A percentile compares a stretch with the other conserved stretches of the same genome.
phyloP scores from a whole-genome alignment of 495 filamentous ascomycete species.

The Xylaria nigripes region DNA sequence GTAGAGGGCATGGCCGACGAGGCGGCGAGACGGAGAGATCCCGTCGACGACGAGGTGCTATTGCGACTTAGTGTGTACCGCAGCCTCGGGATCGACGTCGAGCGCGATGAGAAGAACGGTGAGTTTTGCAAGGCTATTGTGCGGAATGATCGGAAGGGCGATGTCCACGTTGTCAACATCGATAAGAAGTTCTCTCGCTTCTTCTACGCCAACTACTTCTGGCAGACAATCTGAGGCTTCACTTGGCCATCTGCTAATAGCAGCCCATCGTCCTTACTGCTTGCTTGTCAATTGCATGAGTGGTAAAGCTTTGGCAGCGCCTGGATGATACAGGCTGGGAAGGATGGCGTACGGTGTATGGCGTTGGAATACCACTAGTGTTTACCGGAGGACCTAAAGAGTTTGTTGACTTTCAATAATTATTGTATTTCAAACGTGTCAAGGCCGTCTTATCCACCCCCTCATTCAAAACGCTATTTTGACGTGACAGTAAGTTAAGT shows the following conservation, averaged over 20 bases:
- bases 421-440: neutral
- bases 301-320: neutral
- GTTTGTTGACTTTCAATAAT: neutral
- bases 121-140: slow-evolving; percentile 82
- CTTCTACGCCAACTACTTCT: slow-evolving; percentile 96
- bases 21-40: slow-evolving; percentile 23
- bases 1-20: slow-evolving; percentile 47
- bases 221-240: slow-evolving; percentile 62
- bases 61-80: slow-evolving; percentile 87
- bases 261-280: neutral
- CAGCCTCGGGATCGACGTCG: slow-evolving; percentile 81
- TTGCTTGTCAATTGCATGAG: neutral
- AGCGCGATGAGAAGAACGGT: slow-evolving; percentile 65
- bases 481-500: neutral
- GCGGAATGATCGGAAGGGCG: slow-evolving; percentile 76
- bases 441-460: neutral
- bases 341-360: slow-evolving; percentile 11
- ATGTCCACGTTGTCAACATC: slow-evolving; percentile 91
- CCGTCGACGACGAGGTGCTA: slow-evolving; percentile 45
- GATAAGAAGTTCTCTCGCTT: slow-evolving; percentile 83
- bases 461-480: neutral
- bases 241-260: neutral
- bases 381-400: neutral
- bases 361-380: slow-evolving; percentile 16
- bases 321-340: slow-evolving; percentile 12